These are phyloP conservation scores for Russula compacta DNA, from an alignment of 768 basidiomycete genomes.

Conservation along the genomic window DNA sequence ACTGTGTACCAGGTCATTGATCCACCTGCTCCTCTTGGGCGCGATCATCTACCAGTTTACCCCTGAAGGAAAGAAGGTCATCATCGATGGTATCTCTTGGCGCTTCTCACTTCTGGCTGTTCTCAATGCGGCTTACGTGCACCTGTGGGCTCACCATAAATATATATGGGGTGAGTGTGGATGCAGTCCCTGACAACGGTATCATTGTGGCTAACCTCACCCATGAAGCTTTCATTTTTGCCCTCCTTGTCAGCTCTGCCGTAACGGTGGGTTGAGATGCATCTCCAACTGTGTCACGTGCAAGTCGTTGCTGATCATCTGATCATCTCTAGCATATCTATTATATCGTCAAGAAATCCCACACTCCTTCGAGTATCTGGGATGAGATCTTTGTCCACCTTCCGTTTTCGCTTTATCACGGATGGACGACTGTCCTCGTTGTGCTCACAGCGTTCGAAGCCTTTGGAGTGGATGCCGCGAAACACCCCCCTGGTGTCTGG, in stretches of 20 bases:
- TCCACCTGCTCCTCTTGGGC: conserved; percentile 86
- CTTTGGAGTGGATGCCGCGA: conserved; percentile 69
- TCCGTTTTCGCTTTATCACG: conserved; percentile 94
- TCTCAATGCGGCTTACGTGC: conserved; percentile 84
- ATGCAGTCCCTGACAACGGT: neutral
- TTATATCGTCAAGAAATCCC: conserved; percentile 86
- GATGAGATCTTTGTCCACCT: conserved; percentile 92
- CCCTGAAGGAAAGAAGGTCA: conserved; percentile 59
- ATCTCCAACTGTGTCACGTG: conserved; percentile 18
- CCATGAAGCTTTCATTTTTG: conserved; percentile 68
- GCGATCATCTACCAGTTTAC: conserved; percentile 88
- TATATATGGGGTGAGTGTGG: conserved; percentile 48
- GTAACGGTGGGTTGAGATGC: conserved; percentile 34
- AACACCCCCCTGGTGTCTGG: conserved; percentile 67
- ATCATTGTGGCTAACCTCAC: conserved; percentile 3
- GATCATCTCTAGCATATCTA: conserved; percentile 63
- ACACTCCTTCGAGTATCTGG: conserved; percentile 48
- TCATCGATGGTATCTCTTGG: conserved; percentile 87
- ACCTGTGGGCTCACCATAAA: conserved; percentile 71
- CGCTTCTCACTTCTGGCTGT: conserved; percentile 81
- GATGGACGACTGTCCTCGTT: conserved; percentile 82
- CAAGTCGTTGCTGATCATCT: conserved; percentile 25
- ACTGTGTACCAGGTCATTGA: conserved; percentile 52
- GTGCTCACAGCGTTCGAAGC: conserved; percentile 80
- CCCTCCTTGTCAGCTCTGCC: conserved; percentile 76